These are phyloP conservation scores for Sarocladiaceae sp. DNA, from an alignment of 2,329 filamentous ascomycete species.

Conservation along the genomic window DNA sequence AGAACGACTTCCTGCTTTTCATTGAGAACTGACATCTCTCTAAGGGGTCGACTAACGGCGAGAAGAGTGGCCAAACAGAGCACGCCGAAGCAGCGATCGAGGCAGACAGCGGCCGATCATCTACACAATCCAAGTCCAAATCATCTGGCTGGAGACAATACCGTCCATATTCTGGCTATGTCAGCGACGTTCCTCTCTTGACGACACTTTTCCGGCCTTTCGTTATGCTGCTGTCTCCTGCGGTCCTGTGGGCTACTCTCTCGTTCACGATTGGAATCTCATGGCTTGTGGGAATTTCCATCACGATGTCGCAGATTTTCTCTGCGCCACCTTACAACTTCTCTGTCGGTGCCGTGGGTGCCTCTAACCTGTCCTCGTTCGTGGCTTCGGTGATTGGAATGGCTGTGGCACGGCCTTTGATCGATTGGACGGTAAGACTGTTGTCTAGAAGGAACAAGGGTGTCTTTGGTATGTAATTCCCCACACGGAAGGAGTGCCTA, in stretches of 20 bases:
- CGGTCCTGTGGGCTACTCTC: constrained; percentile 1
- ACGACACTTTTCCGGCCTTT: constrained; percentile 4
- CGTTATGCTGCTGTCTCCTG: constrained; percentile 1
- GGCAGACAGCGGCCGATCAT: background rate
- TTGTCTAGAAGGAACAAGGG: constrained; percentile 4
- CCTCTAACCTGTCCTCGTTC: constrained; percentile 1
- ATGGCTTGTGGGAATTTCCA: constrained; percentile 3
- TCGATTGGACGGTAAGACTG: background rate
- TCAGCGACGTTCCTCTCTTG: constrained; percentile 1
- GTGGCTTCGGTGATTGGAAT: constrained; percentile 4
- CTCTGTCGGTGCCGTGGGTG: constrained; percentile 2
- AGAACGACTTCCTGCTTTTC: background rate
- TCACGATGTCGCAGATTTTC: constrained; percentile 7
- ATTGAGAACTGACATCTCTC: background rate
- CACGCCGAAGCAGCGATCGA: constrained; percentile 4
- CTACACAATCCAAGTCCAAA: background rate
- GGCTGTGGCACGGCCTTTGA: constrained; percentile 1
- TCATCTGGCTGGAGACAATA: background rate
- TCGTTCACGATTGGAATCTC: constrained; percentile 2
- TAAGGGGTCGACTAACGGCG: background rate
- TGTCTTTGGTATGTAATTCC: background rate
- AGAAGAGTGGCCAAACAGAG: background rate
- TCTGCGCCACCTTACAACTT: constrained; percentile 4
- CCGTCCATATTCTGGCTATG: constrained; percentile 1
- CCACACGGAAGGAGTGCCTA: background rate